phyloP scores from a whole-genome alignment of 148 eudicot species.

The Silene conica region DNA sequence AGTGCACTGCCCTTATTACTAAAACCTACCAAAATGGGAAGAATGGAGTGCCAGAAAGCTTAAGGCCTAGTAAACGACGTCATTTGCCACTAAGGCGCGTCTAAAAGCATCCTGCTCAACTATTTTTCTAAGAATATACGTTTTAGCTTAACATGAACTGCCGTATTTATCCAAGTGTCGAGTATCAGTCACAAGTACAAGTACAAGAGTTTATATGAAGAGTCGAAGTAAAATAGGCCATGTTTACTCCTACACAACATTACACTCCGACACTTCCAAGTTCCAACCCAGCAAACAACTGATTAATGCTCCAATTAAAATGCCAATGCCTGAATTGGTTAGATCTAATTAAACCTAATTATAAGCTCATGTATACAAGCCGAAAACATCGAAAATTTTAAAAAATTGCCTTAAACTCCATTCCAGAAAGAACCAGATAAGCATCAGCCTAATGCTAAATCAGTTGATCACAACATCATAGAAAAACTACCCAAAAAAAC shows the following conservation, averaged over 20 bases:
- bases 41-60: too few relatives aligned
- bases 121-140: too few relatives aligned
- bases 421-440: neutral
- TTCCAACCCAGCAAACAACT: neutral
- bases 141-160: too few relatives aligned
- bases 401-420: constrained; percentile 5
- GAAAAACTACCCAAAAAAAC: too few relatives aligned
- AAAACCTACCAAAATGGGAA: too few relatives aligned
- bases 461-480: too few relatives aligned
- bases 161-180: too few relatives aligned
- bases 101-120: too few relatives aligned
- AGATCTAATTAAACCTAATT: neutral
- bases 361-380: neutral
- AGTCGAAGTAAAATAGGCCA: neutral
- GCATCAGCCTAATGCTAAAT: too few relatives aligned
- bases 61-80: too few relatives aligned
- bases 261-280: neutral
- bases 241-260: neutral
- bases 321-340: neutral
- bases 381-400: neutral
- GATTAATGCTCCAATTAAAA: constrained; percentile 1
- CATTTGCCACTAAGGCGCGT: too few relatives aligned
- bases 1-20: too few relatives aligned
- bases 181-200: neutral
- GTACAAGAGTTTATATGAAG: neutral